These are phyloP conservation scores for Stephanodiscus triporus DNA, from an alignment of 108 stramenopile genomes.

Conservation along the genomic window DNA sequence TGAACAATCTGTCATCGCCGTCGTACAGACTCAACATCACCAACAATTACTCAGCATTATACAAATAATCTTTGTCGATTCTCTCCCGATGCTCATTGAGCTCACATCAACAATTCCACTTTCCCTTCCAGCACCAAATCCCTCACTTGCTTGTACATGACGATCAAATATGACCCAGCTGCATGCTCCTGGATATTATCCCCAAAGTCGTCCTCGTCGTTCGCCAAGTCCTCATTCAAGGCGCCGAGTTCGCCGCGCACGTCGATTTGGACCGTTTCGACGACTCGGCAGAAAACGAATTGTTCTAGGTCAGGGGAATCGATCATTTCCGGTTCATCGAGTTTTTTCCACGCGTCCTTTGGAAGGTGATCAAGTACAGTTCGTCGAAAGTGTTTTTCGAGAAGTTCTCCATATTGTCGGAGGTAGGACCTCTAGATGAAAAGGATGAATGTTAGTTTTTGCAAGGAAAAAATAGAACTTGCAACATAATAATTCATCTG, in stretches of 20 bases:
- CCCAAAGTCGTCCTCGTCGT: conserved; percentile 57
- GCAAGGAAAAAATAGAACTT: neutral
- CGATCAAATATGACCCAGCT: conserved; percentile 60
- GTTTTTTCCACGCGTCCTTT: conserved; percentile 67
- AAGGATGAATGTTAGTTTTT: neutral
- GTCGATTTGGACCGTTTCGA: conserved; percentile 57
- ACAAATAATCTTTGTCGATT: neutral
- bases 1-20: neutral
- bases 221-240: conserved; percentile 40
- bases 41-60: neutral
- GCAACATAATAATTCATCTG: neutral
- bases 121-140: conserved; percentile 62
- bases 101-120: conserved; percentile 54
- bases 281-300: conserved; percentile 66
- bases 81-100: neutral
- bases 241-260: conserved; percentile 22
- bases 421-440: conserved; percentile 45
- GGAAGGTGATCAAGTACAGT: conserved; percentile 74
- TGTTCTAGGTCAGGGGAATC: conserved; percentile 62
- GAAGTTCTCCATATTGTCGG: conserved; percentile 58
- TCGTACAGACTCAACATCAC: neutral
- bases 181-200: conserved; percentile 54
- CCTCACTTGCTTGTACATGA: conserved; percentile 58
- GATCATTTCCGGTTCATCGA: conserved; percentile 80
- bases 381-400: conserved; percentile 61